Percentiles rank a stretch among this genome's conserved stretches.
Evolutionary conservation across 2,329 filamentous ascomycete genomes (phyloP).

Genomic region (Knoxdaviesia capensis): DNA sequence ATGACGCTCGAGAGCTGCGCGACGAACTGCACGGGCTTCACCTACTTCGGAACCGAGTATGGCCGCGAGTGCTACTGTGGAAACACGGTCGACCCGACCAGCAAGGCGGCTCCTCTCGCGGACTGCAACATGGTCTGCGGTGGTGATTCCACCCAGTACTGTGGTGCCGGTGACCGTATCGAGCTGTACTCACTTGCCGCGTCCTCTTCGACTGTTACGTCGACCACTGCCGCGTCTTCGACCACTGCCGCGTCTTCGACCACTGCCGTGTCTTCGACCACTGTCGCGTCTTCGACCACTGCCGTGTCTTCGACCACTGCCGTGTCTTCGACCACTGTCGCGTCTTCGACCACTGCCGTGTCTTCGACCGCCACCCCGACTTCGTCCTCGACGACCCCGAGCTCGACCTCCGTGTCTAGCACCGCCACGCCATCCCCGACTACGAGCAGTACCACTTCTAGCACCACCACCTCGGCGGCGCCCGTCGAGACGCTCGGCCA

Average conservation of each 20-base stretch:
- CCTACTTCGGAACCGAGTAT: constrained; percentile 30
- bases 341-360: too few relatives aligned
- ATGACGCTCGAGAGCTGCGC: constrained; percentile 30
- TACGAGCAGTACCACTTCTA: constrained; percentile 7
- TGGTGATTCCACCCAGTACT: constrained; percentile 20
- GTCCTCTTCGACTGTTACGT: constrained; percentile 6
- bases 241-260: too few relatives aligned
- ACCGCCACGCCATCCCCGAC: too few relatives aligned
- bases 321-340: too few relatives aligned
- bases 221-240: too few relatives aligned
- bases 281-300: constrained; percentile 1
- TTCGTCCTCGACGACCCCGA: too few relatives aligned
- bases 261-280: too few relatives aligned
- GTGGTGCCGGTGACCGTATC: constrained; percentile 20
- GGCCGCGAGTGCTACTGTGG: constrained; percentile 32
- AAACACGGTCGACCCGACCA: constrained; percentile 15
- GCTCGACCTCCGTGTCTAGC: too few relatives aligned
- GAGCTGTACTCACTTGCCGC: constrained; percentile 21
- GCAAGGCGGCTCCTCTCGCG: constrained; percentile 10
- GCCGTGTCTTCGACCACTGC: too few relatives aligned
- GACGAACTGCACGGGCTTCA: constrained; percentile 22
- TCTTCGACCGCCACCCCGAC: too few relatives aligned
- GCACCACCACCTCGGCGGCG: constrained; percentile 14
- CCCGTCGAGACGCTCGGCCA: constrained; percentile 10
- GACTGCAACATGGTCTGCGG: constrained; percentile 19